Conservation (phyloP, 352 stramenopile genomes). For the Globisporangium uncinulatum region DNA sequence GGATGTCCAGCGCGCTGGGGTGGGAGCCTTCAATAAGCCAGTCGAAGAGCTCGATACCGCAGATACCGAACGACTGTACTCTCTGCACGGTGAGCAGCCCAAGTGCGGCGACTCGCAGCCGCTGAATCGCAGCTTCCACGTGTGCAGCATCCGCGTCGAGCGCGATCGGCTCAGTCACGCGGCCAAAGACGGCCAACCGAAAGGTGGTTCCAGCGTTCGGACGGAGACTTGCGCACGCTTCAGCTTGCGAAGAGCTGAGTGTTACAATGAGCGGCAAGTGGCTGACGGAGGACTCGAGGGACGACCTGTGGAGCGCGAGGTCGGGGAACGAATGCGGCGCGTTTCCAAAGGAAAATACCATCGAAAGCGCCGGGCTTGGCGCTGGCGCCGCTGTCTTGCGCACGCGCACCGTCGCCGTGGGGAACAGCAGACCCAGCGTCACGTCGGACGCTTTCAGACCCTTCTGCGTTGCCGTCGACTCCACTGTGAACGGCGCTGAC, state of each 20-base stretch:
- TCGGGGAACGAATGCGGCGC: constrained; percentile 3
- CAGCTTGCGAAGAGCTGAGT: neutral
- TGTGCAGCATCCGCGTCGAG: constrained; percentile 3
- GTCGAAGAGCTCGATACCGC: neutral
- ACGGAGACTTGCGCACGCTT: neutral
- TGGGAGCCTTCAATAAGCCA: constrained; percentile 13
- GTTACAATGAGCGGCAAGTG: neutral
- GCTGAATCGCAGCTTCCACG: constrained; percentile 8
- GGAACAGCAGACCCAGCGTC: constrained; percentile 5
- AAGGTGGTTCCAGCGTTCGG: neutral
- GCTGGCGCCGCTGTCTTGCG: neutral
- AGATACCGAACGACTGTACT: neutral
- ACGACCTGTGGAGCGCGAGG: constrained; percentile 4
- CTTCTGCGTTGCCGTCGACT: neutral
- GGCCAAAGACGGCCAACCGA: constrained; percentile 8
- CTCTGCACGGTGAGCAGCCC: constrained; percentile 2
- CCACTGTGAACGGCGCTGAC: constrained; percentile 2
- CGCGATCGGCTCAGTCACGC: constrained; percentile 1
- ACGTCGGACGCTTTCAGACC: constrained; percentile 6
- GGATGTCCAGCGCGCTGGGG: constrained; percentile 2
- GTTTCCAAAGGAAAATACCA: constrained; percentile 4
- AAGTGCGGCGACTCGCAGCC: constrained; percentile 3
- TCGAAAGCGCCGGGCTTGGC: neutral
- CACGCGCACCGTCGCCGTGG: constrained; percentile 4
- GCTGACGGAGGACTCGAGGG: constrained; percentile 1